Base-by-base conservation (phyloP, 1,139 yeast species). In the Pichia terricola region DNA sequence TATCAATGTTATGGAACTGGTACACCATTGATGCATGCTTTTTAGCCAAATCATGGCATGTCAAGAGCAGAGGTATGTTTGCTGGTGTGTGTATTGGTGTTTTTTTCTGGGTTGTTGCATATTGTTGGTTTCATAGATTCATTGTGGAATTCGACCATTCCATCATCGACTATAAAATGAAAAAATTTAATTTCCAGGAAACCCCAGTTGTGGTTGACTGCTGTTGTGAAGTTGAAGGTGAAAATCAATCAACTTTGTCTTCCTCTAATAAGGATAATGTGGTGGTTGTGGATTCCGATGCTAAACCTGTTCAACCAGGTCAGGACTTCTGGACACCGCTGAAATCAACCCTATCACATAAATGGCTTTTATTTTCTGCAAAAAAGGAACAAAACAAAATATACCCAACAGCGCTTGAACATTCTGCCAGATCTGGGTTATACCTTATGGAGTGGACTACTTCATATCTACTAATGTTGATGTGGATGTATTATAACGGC, bases 401-500 rank as follows among this genome's bases (percentile, higher is more conserved):
- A 3, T 61, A 61, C 32, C 76, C 81, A 1, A 61, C 63, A 7
- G 51, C 72, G 2, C 39, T 62, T 9, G 78, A 77, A 51, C 86
- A 79, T 53, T 30, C 73, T 5, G 53, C 75, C 9, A 68, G 81
- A 44, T 63, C 75, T 0, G 42, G 65, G 3, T 57, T 79, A 38
- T 80, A 72, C 58, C 69, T 77, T 2, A 53, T 77, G 30, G 79
- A 79, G 57, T 77, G 81, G 75, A 81, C 81, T 2, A 69, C 75
- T 25, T 74, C 80, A 4, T 80, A 79, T 57, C 61, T 80, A 44
- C 72, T 80, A 53, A 81, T 80, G 84, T 68, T 81, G 64, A 64
- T 81, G 53, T 79, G 79, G 65, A 81, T 80, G 87, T 79, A 79
- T 65, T 80, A 76, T 64, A 80, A 80, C 54, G 87, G 87, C 25